These are phyloP conservation scores for Lentinula lateritia DNA, from an alignment of 768 basidiomycete species.

Conservation along the genomic window DNA sequence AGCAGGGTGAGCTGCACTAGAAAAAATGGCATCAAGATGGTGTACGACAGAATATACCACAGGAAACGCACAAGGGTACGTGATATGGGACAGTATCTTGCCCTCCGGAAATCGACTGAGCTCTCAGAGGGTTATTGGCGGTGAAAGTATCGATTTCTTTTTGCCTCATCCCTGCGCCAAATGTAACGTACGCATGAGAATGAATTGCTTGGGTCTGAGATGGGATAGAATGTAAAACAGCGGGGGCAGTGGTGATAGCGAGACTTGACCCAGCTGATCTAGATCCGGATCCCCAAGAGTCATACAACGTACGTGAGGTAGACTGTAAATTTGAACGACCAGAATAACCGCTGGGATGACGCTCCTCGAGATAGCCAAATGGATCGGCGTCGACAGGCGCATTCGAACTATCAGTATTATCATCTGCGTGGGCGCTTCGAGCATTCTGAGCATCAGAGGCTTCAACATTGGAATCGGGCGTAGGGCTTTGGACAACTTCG, in stretches of 20 bases:
- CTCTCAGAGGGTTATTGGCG: constrained; percentile 61
- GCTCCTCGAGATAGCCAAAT: constrained; percentile 52
- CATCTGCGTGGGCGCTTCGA: background rate
- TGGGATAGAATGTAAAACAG: constrained; percentile 29
- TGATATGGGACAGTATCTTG: constrained; percentile 68
- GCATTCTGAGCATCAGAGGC: background rate
- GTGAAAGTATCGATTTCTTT: constrained; percentile 80
- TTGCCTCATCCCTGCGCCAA: constrained; percentile 81
- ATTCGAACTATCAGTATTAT: background rate
- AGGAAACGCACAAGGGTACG: constrained; percentile 60
- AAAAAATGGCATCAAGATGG: background rate
- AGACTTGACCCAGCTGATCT: constrained; percentile 10
- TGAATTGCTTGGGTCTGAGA: constrained; percentile 56
- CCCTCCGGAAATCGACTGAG: constrained; percentile 42
- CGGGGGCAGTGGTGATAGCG: constrained; percentile 4
- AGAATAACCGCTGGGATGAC: constrained; percentile 11
- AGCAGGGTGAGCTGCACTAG: constrained; percentile 71
- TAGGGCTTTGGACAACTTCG: background rate
- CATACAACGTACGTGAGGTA: constrained; percentile 26
- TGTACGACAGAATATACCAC: background rate
- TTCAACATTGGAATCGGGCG: background rate
- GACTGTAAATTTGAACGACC: constrained; percentile 8
- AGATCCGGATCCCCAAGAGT: constrained; percentile 26
- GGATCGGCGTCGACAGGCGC: constrained; percentile 36
- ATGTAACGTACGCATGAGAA: constrained; percentile 74